Conservation (phyloP, 176 grass and related monocot genomes). For the Pharus latifolius region DNA sequence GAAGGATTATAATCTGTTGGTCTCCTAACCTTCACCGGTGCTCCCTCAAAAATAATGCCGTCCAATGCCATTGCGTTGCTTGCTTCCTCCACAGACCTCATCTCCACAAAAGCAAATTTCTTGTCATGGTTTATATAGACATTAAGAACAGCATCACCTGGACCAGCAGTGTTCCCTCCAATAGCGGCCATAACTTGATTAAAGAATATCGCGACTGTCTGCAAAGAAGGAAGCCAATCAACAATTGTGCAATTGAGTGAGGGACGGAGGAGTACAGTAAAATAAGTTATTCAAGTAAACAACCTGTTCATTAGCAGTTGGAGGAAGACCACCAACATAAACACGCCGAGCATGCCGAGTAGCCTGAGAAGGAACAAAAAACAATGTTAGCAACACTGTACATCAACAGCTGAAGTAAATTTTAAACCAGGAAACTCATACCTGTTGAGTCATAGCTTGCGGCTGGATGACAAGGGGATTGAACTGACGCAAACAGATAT, state of each 20-base stretch:
- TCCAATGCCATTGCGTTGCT: slow-evolving; percentile 99
- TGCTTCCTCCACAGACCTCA: slow-evolving; percentile 99
- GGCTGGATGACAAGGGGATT: slow-evolving; percentile 74
- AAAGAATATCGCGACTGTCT: slow-evolving; percentile 94
- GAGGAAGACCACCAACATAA: slow-evolving; percentile 92
- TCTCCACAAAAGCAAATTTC: slow-evolving; percentile 99
- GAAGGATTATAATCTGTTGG: slow-evolving; percentile 98
- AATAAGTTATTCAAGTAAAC: not conserved
- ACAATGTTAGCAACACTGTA: slow-evolving; percentile 13
- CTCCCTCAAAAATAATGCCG: slow-evolving; percentile 95
- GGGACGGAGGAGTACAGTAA: not conserved
- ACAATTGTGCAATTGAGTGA: not conserved
- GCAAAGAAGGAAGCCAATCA: not conserved
- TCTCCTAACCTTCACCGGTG: slow-evolving; percentile 89
- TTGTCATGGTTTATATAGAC: slow-evolving; percentile 99
- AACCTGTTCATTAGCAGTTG: slow-evolving; percentile 97
- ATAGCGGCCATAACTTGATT: slow-evolving; percentile 99
- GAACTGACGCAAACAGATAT: slow-evolving; percentile 20
- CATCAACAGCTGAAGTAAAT: not conserved
- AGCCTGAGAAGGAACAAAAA: slow-evolving; percentile 48
- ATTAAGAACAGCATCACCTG: slow-evolving; percentile 98
- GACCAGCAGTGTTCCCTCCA: slow-evolving; percentile 96
- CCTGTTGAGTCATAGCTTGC: slow-evolving; percentile 99
- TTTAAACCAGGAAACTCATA: slow-evolving; percentile 15
- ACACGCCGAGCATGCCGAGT: slow-evolving; percentile 94